Percentiles rank a stretch among this genome's conserved stretches.
Evolutionary conservation across 257 asterid genomes (phyloP).

Genomic region (Marsdenia floribunda): DNA sequence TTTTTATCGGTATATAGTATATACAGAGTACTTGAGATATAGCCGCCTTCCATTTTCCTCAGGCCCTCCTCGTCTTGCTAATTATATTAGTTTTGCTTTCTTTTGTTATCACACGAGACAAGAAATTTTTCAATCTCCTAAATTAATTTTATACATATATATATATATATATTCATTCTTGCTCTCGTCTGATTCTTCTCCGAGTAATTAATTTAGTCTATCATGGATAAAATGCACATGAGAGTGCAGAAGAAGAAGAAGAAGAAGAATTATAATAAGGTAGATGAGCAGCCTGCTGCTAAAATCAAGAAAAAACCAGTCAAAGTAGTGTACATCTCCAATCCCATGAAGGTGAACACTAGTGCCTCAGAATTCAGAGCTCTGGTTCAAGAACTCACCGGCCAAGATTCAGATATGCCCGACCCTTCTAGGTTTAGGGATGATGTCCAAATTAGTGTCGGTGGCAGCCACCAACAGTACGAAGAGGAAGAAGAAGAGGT

Average conservation of each 20-base stretch:
- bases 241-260: constrained; percentile 23
- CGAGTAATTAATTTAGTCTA: too few relatives aligned
- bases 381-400: constrained; percentile 80
- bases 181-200: neutral
- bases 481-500: constrained; percentile 1
- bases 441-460: constrained; percentile 7
- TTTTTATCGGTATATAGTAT: neutral
- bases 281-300: constrained; percentile 16
- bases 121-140: neutral
- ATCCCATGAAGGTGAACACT: constrained; percentile 65
- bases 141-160: neutral
- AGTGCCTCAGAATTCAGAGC: constrained; percentile 60
- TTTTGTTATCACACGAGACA: neutral
- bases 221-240: constrained; percentile 20
- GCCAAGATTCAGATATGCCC: constrained; percentile 45
- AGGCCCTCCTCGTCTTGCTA: neutral
- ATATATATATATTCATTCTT: too few relatives aligned
- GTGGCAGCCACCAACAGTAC: neutral
- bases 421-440: constrained; percentile 20
- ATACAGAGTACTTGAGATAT: too few relatives aligned
- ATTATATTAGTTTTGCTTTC: constrained; percentile 2
- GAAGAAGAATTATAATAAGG: neutral
- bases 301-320: constrained; percentile 40
- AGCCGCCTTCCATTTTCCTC: neutral
- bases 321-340: constrained; percentile 68